Percentiles rank a stretch among this genome's conserved stretches.
Conservation (phyloP, 352 stramenopile species). For the Globisporangium solare region DNA sequence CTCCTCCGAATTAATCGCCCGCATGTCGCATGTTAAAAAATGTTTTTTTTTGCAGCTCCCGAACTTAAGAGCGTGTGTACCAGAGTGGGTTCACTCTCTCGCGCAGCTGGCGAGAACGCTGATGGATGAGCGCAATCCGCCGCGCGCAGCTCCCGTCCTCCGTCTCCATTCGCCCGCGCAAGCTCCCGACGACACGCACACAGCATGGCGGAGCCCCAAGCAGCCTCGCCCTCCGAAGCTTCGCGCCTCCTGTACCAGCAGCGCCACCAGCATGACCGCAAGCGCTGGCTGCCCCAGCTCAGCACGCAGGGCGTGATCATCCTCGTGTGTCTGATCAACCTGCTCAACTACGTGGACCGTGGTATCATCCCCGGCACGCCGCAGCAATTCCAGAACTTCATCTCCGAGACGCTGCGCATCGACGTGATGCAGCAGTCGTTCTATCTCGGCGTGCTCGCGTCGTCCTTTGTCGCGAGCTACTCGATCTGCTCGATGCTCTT, state of each 20-base stretch:
- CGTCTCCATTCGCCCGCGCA: not conserved
- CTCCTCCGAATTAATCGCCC: not conserved
- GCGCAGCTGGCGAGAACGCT: not conserved
- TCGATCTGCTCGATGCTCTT: constrained; percentile 89
- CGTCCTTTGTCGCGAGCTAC: constrained; percentile 94
- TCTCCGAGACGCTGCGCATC: constrained; percentile 67
- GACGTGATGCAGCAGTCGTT: constrained; percentile 59
- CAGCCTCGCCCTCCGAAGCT: not conserved
- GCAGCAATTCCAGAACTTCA: constrained; percentile 92
- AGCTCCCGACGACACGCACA: not conserved
- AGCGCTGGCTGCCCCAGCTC: constrained; percentile 19
- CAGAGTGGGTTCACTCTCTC: not conserved
- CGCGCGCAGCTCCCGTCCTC: not conserved
- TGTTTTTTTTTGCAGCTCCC: not conserved
- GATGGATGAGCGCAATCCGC: not conserved
- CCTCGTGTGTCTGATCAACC: constrained; percentile 86
- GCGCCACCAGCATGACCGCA: not conserved
- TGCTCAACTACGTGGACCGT: constrained; percentile 94
- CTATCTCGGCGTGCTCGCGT: constrained; percentile 87
- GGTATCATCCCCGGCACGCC: constrained; percentile 93
- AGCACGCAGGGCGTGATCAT: constrained; percentile 68
- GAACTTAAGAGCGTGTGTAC: not conserved
- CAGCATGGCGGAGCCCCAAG: not conserved
- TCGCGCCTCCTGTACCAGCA: not conserved
- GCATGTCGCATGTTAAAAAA: not conserved